These are phyloP conservation scores for Crassisporium funariophilum DNA, from an alignment of 768 basidiomycete species.

Conservation along the genomic window DNA sequence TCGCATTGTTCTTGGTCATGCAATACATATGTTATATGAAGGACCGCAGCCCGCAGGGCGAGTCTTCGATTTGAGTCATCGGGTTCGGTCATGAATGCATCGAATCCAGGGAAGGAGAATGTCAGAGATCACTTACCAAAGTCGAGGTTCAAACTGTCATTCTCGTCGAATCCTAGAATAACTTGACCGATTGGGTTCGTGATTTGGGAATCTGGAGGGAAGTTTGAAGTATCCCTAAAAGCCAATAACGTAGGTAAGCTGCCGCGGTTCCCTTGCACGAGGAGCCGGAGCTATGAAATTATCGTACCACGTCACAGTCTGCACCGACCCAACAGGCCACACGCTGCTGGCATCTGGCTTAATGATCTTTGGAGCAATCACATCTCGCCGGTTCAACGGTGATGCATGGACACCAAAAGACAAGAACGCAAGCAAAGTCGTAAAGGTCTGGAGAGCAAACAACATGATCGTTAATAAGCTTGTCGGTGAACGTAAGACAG, in stretches of 20 bases:
- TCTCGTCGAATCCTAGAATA: slow-evolving; percentile 50
- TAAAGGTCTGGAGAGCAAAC: slow-evolving; percentile 28
- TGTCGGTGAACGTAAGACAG: slow-evolving; percentile 13
- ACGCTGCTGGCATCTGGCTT: slow-evolving; percentile 46
- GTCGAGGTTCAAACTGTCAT: slow-evolving; percentile 54
- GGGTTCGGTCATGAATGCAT: too few species aligned
- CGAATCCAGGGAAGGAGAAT: not conserved
- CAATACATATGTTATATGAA: not conserved
- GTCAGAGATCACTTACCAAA: slow-evolving; percentile 40
- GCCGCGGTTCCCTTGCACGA: slow-evolving; percentile 1
- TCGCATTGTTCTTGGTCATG: too few species aligned
- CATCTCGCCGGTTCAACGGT: slow-evolving; percentile 43
- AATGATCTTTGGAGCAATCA: slow-evolving; percentile 53
- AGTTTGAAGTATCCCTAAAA: slow-evolving; percentile 50
- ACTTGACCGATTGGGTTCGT: slow-evolving; percentile 53
- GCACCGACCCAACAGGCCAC: slow-evolving; percentile 50
- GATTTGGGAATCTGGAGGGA: slow-evolving; percentile 45
- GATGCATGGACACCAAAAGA: slow-evolving; percentile 30
- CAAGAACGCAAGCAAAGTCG: slow-evolving; percentile 15
- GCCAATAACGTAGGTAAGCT: not conserved
- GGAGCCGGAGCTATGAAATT: not conserved
- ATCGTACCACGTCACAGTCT: slow-evolving; percentile 57
- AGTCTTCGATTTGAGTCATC: too few species aligned
- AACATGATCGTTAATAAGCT: slow-evolving; percentile 22
- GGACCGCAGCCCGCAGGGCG: not conserved